Evolutionary conservation across 2,329 filamentous ascomycete genomes (phyloP).

Genomic region (Claviceps sorghi): DNA sequence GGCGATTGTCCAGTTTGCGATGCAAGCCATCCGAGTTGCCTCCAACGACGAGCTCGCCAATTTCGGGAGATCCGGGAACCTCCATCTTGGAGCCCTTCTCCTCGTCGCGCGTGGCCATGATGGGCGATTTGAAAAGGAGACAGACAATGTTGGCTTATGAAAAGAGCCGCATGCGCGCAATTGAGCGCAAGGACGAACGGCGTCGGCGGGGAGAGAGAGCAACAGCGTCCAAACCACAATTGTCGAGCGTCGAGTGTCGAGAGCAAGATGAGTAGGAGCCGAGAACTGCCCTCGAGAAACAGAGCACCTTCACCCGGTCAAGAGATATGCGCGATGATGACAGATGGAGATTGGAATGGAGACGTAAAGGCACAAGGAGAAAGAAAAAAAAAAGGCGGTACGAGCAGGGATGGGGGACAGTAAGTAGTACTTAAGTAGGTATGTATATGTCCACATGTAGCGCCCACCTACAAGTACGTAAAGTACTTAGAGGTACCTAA

Average conservation of each 20-base stretch:
- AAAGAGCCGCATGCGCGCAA: neutral
- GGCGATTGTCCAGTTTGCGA: slow-evolving; percentile 36
- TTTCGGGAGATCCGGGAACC: slow-evolving; percentile 12
- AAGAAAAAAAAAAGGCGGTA: no score
- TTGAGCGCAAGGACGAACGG: neutral
- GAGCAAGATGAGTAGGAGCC: neutral
- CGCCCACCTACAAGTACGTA: no score
- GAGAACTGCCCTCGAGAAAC: neutral
- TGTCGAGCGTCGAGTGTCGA: neutral
- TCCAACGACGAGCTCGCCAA: slow-evolving; percentile 11
- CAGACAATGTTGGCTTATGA: neutral
- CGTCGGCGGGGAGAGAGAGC: neutral
- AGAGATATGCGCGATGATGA: slow-evolving; percentile 1
- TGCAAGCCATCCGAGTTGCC: slow-evolving; percentile 26
- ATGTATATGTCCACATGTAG: slow-evolving; percentile 1
- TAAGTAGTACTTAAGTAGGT: neutral
- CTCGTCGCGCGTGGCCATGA: slow-evolving; percentile 12
- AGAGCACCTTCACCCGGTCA: slow-evolving; percentile 2
- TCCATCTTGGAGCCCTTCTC: slow-evolving; percentile 16
- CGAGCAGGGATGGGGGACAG: neutral
- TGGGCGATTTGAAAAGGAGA: neutral
- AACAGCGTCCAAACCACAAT: neutral
- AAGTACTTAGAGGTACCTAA: neutral
- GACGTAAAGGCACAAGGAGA: neutral
- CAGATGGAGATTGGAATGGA: neutral